These are phyloP conservation scores for Mucor mucedo DNA, from an alignment of 371 early-diverging fungal species.

Conservation along the genomic window DNA sequence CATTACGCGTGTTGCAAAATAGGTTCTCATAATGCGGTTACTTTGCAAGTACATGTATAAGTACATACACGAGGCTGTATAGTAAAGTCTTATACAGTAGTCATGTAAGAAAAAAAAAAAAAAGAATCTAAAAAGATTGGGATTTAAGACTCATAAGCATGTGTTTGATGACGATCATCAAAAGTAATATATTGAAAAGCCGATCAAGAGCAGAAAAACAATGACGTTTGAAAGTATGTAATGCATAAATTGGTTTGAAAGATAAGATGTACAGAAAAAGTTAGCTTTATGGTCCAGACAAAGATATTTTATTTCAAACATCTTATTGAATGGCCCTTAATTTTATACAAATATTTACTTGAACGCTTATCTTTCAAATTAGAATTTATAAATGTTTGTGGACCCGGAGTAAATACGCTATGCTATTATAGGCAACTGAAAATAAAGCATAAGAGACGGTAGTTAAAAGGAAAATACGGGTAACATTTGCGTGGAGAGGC, in stretches of 20 bases:
- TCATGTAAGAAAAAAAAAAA: background rate
- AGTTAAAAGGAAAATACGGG: background rate
- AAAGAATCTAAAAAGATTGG: background rate
- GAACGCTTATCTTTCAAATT: background rate
- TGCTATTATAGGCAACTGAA: background rate
- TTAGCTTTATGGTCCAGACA: background rate
- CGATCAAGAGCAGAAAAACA: background rate
- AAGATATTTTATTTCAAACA: no score
- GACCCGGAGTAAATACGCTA: constrained; percentile 1
- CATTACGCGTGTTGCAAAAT: background rate
- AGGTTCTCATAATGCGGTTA: background rate
- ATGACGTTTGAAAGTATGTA: background rate
- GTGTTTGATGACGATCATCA: background rate
- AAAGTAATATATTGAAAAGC: background rate
- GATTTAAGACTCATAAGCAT: background rate
- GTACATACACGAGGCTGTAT: no score
- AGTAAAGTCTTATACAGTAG: background rate
- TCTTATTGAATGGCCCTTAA: no score
- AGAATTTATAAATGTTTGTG: background rate
- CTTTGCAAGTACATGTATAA: no score
- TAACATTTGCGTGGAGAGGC: background rate
- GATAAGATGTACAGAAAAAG: background rate
- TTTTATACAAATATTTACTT: no score
- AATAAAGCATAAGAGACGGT: background rate
- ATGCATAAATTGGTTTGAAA: background rate